Conservation (phyloP, 768 basidiomycete species). For the Termitomyces sp. region DNA sequence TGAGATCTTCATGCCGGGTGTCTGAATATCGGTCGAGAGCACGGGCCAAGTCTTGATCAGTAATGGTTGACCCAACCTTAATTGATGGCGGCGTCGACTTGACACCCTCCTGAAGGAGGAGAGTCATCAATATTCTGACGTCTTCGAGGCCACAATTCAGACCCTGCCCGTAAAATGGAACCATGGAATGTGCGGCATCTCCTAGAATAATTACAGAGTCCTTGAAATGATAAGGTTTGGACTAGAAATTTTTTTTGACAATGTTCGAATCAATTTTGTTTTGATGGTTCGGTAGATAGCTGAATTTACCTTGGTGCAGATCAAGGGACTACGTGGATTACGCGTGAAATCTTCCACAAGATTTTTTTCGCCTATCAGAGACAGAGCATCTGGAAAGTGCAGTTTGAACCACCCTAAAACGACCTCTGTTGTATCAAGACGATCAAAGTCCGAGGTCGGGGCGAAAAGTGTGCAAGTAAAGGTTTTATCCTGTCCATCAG, state of each 20-base stretch:
- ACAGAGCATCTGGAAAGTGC: constrained; percentile 86
- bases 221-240: constrained; percentile 84
- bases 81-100: constrained; percentile 33
- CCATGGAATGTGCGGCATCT: constrained; percentile 97
- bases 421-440: constrained; percentile 49
- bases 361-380: constrained; percentile 74
- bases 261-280: constrained; percentile 18
- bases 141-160: constrained; percentile 98
- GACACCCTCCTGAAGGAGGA: constrained; percentile 70
- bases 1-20: constrained; percentile 79
- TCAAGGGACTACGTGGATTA: constrained; percentile 86
- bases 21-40: constrained; percentile 78
- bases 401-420: constrained; percentile 71
- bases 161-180: constrained; percentile 97
- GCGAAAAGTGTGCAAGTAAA: constrained; percentile 98
- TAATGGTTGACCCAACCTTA: constrained; percentile 24
- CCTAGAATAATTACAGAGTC: constrained; percentile 86
- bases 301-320: constrained; percentile 79
- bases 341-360: constrained; percentile 71
- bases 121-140: constrained; percentile 77
- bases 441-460: constrained; percentile 70
- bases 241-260: constrained; percentile 37
- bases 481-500: constrained; percentile 72
- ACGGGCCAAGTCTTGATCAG: constrained; percentile 53
- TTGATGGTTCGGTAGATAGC: constrained; percentile 19